Conservation (phyloP, 2,329 filamentous ascomycete genomes). For the Aspergillus costaricaensis region DNA sequence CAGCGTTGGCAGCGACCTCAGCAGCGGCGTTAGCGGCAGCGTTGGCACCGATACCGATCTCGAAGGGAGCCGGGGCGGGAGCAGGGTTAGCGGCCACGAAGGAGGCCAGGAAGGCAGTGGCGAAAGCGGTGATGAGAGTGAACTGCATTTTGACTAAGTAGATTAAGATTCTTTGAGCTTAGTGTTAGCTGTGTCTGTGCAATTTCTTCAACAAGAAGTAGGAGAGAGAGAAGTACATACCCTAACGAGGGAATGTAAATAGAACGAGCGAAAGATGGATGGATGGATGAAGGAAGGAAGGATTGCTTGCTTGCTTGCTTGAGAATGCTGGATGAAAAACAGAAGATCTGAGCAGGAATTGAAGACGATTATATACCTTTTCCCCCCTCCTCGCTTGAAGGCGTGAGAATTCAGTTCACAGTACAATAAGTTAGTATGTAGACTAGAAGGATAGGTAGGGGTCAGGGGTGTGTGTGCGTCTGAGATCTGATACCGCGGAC, state of each 20-base stretch:
- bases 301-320: background rate
- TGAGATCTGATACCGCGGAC: constrained; percentile 2
- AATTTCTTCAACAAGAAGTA: no score
- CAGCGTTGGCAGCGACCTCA: background rate
- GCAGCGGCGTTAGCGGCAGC: background rate
- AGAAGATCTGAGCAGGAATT: background rate
- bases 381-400: background rate
- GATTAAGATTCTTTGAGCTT: background rate
- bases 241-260: background rate
- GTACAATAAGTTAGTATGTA: no score
- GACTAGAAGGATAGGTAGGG: background rate
- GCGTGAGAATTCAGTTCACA: background rate
- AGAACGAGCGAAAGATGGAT: background rate
- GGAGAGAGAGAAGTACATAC: background rate
- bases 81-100: background rate
- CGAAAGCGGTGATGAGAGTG: background rate
- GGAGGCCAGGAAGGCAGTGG: background rate
- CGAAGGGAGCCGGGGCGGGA: background rate
- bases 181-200: background rate
- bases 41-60: background rate
- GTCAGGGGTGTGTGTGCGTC: background rate
- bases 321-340: background rate
- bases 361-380: background rate
- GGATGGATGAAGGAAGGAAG: background rate
- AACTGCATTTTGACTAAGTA: background rate